Base-by-base conservation (phyloP, 768 basidiomycete species). In the Lyophyllum shimeji region DNA sequence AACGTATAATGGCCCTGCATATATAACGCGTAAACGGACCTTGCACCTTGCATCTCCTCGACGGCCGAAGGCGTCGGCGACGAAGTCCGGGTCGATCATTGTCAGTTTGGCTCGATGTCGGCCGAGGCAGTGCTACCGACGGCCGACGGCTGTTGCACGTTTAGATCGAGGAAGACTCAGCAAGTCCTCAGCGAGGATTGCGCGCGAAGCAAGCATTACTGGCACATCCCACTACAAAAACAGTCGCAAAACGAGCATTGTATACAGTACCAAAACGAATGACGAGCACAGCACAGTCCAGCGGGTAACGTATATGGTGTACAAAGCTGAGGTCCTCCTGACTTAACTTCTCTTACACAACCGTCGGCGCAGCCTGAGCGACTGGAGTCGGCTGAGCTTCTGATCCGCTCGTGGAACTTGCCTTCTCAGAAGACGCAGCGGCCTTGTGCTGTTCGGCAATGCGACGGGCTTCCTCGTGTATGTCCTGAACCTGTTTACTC, bases 381-480 rank as follows among this genome's bases (percentile, higher is more conserved):
- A 52, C 52, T 12, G 60, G 54, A 23, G 55, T 55, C 7, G 62
- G 53, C 31, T 47, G 31, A 7, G 53, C 29, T 20, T 45, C 43
- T 29, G 60, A 50, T 15, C 50, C 60, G 9, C 31, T 31, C 21
- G 57, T 20, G 11, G 27, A 18, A 3, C 34, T 18, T 11, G 44
- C 25, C 21, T 43, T 46, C 34, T 46, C 50, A 44, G 49, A 25
- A 17, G 55, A 33, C 18, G 47, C 27, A 3, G 61, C 13, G 1
- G 68, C 54, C 65, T 89, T 86, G 61, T 89, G 81, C 53, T 76
- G 70, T 24, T 79, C 80, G 24, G 86, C 84, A 64, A 98, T 92
- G 27, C 95, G 84, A 57, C 79, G 76, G 1, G 95, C 95, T 72
- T 98, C 95, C 65, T 95, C 92, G 67, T 97, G 95, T 46, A 98